A percentile compares a stretch with the other conserved stretches of the same genome.
Conservation (phyloP, 2,329 filamentous ascomycete species). For the Aspergillus quadrilineatus region DNA sequence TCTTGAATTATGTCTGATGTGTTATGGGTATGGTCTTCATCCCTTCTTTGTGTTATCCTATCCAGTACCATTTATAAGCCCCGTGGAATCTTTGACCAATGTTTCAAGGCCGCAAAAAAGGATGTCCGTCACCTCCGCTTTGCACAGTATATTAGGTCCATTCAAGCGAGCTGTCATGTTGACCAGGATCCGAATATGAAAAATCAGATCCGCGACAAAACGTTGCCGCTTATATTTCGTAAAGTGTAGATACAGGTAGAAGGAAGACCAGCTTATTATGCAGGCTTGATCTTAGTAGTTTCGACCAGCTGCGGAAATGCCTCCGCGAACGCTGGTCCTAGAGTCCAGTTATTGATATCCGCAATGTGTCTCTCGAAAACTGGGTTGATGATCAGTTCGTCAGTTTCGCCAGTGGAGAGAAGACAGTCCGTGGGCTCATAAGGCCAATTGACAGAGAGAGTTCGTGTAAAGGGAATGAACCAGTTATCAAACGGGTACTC, state of each 20-base stretch:
- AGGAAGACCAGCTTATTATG: background rate
- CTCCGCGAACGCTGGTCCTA: constrained; percentile 67
- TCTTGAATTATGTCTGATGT: no score
- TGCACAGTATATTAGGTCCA: background rate
- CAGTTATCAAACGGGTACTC: constrained; percentile 73
- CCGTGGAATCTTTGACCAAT: background rate
- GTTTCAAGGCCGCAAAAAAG: background rate
- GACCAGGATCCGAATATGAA: background rate
- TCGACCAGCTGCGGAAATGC: constrained; percentile 60
- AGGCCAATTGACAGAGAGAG: constrained; percentile 77
- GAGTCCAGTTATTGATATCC: constrained; percentile 75
- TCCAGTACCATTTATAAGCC: constrained; percentile 3
- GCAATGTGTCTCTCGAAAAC: constrained; percentile 80
- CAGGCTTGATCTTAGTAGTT: constrained; percentile 37
- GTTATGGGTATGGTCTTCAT: background rate
- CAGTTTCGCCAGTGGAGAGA: constrained; percentile 50
- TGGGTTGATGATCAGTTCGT: constrained; percentile 77
- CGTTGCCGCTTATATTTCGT: background rate
- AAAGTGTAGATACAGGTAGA: background rate
- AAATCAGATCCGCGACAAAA: background rate
- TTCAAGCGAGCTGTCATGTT: background rate
- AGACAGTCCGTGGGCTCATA: constrained; percentile 73
- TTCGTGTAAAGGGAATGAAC: constrained; percentile 78
- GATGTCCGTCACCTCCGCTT: background rate
- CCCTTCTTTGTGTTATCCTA: background rate